Percentiles rank a stretch among this genome's conserved stretches.
Conservation (phyloP, 75 land plant genomes). For the Pinus albicaulis region DNA sequence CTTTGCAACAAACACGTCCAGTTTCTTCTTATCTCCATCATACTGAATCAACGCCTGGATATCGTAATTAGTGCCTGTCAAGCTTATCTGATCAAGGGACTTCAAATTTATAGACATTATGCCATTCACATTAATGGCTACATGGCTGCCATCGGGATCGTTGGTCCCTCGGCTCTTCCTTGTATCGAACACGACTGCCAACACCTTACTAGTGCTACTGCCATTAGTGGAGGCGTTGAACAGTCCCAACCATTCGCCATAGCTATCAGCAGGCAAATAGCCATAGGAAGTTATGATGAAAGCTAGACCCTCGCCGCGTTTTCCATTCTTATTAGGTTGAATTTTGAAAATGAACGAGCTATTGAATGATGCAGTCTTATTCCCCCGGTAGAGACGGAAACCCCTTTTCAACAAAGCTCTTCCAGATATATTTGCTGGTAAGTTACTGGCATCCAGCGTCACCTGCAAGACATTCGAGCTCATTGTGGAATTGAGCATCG, state of each 20-base stretch:
- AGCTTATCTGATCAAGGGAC: too few relatives aligned
- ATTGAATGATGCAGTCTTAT: slow-evolving; percentile 33
- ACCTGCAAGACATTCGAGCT: too few relatives aligned
- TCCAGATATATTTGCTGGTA: background rate
- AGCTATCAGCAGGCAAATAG: slow-evolving; percentile 23
- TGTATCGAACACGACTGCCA: slow-evolving; percentile 19
- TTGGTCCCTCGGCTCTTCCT: background rate
- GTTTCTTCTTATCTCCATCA: too few relatives aligned
- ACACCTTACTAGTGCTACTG: slow-evolving; percentile 17
- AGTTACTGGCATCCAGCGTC: too few relatives aligned
- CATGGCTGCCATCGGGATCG: slow-evolving; percentile 43
- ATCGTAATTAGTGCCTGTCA: too few relatives aligned
- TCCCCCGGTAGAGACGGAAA: background rate
- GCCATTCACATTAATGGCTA: slow-evolving; percentile 59
- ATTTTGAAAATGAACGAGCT: slow-evolving; percentile 31
- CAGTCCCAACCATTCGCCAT: slow-evolving; percentile 10
- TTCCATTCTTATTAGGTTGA: background rate
- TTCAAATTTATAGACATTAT: slow-evolving; percentile 13
- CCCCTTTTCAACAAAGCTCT: background rate
- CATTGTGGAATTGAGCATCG: background rate
- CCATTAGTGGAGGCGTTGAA: slow-evolving; percentile 35
- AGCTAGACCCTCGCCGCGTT: slow-evolving; percentile 53
- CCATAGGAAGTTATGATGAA: slow-evolving; percentile 28
- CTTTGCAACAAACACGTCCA: too few relatives aligned
- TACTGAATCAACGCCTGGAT: too few relatives aligned